Percentiles rank a stretch among this genome's conserved stretches.
Conservation (phyloP, 768 basidiomycete species). For the Coprinopsis sp. region DNA sequence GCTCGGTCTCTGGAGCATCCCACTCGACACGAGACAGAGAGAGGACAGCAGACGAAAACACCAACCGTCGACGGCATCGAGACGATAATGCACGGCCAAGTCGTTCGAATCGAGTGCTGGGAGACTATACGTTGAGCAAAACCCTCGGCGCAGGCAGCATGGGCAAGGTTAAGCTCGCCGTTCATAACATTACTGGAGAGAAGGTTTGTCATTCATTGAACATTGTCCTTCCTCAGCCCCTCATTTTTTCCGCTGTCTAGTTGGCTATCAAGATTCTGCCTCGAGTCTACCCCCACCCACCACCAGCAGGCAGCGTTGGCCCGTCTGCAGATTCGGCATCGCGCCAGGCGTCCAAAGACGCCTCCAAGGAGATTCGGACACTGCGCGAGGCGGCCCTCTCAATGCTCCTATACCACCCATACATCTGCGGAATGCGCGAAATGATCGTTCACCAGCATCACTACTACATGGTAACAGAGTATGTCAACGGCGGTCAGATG, state of each 20-base stretch:
- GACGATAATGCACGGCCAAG: slow-evolving; percentile 28
- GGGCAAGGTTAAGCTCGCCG: slow-evolving; percentile 98
- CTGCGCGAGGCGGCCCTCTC: slow-evolving; percentile 94
- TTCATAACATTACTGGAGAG: slow-evolving; percentile 83
- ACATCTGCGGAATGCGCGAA: slow-evolving; percentile 99
- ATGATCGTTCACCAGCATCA: slow-evolving; percentile 98
- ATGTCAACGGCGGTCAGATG: slow-evolving; percentile 99
- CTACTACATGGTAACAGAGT: slow-evolving; percentile 99
- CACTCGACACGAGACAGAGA: slow-evolving; percentile 28
- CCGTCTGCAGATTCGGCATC: slow-evolving; percentile 45
- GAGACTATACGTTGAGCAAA: slow-evolving; percentile 95
- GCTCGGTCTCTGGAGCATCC: slow-evolving; percentile 13
- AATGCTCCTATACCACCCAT: slow-evolving; percentile 95
- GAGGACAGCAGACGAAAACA: slow-evolving; percentile 22
- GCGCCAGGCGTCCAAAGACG: slow-evolving; percentile 83
- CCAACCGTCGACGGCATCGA: slow-evolving; percentile 27
- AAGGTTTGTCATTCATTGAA: slow-evolving; percentile 52
- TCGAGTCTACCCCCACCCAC: slow-evolving; percentile 63
- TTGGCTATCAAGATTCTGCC: slow-evolving; percentile 99
- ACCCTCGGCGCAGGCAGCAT: slow-evolving; percentile 97
- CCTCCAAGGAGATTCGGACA: slow-evolving; percentile 93
- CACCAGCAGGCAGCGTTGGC: slow-evolving; percentile 38
- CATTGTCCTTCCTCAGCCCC: slow-evolving; percentile 8
- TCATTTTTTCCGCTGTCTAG: slow-evolving; percentile 34
- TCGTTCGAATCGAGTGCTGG: slow-evolving; percentile 61